Evolutionary conservation across 257 asterid species (phyloP).

Genomic region (Nicotiana obtusifolia): DNA sequence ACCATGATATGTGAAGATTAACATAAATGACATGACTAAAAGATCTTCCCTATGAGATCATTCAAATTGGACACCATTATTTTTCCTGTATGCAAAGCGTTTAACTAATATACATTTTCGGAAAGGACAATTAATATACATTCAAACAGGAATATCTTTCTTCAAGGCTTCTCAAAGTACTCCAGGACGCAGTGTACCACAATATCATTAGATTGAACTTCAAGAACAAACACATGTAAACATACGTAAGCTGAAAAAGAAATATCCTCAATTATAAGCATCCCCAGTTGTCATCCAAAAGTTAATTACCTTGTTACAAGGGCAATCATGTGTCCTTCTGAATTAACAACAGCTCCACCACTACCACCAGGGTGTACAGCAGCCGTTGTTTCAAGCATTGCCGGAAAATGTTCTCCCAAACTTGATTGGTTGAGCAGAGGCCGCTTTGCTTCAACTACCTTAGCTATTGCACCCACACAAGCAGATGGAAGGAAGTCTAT

Average conservation of each 20-base stretch:
- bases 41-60: neutral
- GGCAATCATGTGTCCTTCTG: constrained; percentile 80
- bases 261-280: neutral
- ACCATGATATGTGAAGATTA: neutral
- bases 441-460: constrained; percentile 72
- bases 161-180: neutral
- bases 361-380: constrained; percentile 99
- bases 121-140: neutral
- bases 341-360: constrained; percentile 94
- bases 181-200: neutral
- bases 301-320: constrained; percentile 85
- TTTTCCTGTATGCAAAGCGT: neutral
- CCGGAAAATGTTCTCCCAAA: constrained; percentile 49
- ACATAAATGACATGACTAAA: neutral
- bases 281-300: neutral
- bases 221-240: neutral
- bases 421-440: constrained; percentile 23
- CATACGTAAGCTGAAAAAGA: neutral
- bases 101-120: neutral
- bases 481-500: constrained; percentile 84
- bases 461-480: constrained; percentile 79
- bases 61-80: neutral
- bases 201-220: constrained; percentile 1
- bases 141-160: constrained; percentile 5
- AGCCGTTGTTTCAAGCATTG: constrained; percentile 98